Percentiles rank a stretch among this genome's conserved stretches.
phyloP scores from a whole-genome alignment of 352 stramenopile genomes.

The Phytophthora citrophthora region DNA sequence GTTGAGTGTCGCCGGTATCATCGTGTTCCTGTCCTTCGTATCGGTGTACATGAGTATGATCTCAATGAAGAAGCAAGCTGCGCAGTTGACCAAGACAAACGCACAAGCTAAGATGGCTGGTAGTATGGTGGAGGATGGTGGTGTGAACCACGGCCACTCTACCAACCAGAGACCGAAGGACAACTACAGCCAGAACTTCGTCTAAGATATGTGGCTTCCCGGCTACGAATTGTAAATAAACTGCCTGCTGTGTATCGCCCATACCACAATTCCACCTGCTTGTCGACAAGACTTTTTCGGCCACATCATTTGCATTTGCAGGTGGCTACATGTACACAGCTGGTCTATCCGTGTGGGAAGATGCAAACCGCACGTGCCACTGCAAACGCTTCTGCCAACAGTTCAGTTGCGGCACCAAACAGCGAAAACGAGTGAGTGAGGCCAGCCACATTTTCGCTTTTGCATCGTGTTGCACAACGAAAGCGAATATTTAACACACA shows the following conservation, averaged over 20 bases:
- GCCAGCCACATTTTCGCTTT: slow-evolving; percentile 19
- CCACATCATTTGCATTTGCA: slow-evolving; percentile 7
- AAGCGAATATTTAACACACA: slow-evolving; percentile 9
- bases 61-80: slow-evolving; percentile 32
- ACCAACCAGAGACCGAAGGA: slow-evolving; percentile 39
- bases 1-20: slow-evolving; percentile 32
- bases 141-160: slow-evolving; percentile 12
- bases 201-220: slow-evolving; percentile 32
- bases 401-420: slow-evolving; percentile 16
- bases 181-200: slow-evolving; percentile 73
- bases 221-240: slow-evolving; percentile 33
- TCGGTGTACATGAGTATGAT: slow-evolving; percentile 43
- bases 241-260: slow-evolving; percentile 26
- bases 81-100: slow-evolving; percentile 29
- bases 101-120: slow-evolving; percentile 35
- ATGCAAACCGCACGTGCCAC: slow-evolving; percentile 26
- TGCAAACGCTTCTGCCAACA: slow-evolving; percentile 15
- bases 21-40: slow-evolving; percentile 37
- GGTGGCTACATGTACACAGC: slow-evolving; percentile 18
- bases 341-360: slow-evolving; percentile 21
- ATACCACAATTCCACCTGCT: slow-evolving; percentile 26
- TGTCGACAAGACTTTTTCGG: slow-evolving; percentile 2
- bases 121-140: slow-evolving; percentile 26
- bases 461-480: neutral
- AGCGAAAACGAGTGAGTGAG: neutral